Conservation (phyloP, 345 rosid genomes). For the Syzygium oleosum region DNA sequence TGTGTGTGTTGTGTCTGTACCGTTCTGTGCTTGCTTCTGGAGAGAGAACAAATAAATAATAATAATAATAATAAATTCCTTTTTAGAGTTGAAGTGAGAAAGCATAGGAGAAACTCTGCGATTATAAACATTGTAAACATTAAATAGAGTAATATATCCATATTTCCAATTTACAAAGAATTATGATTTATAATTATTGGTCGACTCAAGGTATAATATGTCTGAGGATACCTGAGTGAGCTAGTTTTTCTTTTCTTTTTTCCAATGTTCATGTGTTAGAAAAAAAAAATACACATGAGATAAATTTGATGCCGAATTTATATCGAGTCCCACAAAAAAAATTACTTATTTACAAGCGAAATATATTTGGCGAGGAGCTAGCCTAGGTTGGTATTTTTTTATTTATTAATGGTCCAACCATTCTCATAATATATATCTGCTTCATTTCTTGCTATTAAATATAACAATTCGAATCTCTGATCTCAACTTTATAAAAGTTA, state of each 20-base stretch:
- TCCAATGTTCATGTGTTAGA: neutral
- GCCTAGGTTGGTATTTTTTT: neutral
- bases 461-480: neutral
- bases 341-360: neutral
- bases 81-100: neutral
- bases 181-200: neutral
- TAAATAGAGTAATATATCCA: neutral
- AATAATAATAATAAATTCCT: neutral
- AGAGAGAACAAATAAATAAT: neutral
- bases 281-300: neutral
- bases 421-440: neutral
- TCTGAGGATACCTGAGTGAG: neutral
- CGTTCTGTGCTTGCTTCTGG: neutral
- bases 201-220: neutral
- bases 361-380: neutral
- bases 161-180: neutral
- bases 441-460: neutral
- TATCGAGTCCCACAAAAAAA: neutral
- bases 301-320: neutral
- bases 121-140: neutral
- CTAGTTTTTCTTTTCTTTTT: neutral
- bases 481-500: neutral
- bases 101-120: neutral
- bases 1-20: neutral
- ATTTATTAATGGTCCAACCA: accelerated